Percentiles rank a stretch among this genome's conserved stretches.
Evolutionary conservation across 148 eudicot species (phyloP).

Genomic region (Arctostaphylos glauca): DNA sequence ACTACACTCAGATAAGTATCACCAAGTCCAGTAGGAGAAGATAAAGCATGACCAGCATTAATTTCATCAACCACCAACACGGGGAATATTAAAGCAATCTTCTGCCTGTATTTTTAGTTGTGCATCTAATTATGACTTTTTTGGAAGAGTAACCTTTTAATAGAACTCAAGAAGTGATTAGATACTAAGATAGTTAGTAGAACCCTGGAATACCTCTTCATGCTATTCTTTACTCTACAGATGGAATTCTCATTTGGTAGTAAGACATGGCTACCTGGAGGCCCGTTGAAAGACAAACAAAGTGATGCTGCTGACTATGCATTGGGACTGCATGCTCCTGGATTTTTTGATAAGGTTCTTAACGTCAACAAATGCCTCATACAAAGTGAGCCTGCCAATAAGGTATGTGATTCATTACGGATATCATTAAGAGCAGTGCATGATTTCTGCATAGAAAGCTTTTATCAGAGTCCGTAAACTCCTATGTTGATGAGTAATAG

Average conservation of each 20-base stretch:
- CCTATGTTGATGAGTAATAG: background rate
- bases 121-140: background rate
- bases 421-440: background rate
- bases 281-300: conserved; percentile 40
- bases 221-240: conserved; percentile 39
- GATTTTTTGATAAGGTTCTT: conserved; percentile 89
- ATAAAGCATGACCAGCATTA: background rate
- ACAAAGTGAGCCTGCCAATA: conserved; percentile 85
- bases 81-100: background rate
- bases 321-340: conserved; percentile 97
- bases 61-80: background rate
- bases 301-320: conserved; percentile 48
- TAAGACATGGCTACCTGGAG: conserved; percentile 69
- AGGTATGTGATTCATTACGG: conserved; percentile 39
- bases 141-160: background rate
- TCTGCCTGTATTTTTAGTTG: background rate
- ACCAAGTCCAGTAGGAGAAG: background rate
- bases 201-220: background rate
- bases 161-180: background rate
- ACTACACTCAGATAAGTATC: background rate
- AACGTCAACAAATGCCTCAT: conserved; percentile 71
- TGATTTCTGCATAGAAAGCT: background rate
- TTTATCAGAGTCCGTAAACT: background rate
- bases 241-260: conserved; percentile 95
- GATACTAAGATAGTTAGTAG: background rate